Percentiles rank a stretch among this genome's conserved stretches.
phyloP scores from a whole-genome alignment of 257 asterid species.

The Jaltomata sinuosa region DNA sequence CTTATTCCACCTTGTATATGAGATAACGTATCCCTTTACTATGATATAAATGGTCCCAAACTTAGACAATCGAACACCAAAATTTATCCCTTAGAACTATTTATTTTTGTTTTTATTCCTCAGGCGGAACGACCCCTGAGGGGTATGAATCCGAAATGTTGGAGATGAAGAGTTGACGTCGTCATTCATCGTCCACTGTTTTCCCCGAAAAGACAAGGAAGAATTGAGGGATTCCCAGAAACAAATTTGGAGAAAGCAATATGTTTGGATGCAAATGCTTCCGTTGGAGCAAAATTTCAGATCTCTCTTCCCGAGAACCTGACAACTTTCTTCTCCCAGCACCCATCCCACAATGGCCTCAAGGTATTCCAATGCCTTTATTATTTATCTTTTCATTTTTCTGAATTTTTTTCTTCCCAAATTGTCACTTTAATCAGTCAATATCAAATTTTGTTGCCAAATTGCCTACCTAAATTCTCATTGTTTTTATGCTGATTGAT shows the following conservation, averaged over 20 bases:
- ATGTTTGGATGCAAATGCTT: conserved; percentile 56
- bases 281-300: conserved; percentile 40
- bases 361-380: conserved; percentile 20
- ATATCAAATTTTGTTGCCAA: background rate
- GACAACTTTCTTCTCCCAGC: conserved; percentile 56
- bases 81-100: too few species aligned
- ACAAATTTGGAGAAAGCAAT: background rate
- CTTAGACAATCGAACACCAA: too few species aligned
- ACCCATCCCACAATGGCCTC: conserved; percentile 81
- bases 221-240: background rate
- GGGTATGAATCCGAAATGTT: too few species aligned
- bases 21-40: too few species aligned
- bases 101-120: too few species aligned
- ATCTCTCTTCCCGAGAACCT: conserved; percentile 28
- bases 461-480: background rate
- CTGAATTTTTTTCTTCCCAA: background rate
- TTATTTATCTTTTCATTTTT: background rate
- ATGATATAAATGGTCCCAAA: too few species aligned
- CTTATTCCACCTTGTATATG: too few species aligned
- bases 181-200: background rate
- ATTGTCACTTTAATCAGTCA: background rate
- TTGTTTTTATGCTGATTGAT: background rate
- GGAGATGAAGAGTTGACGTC: background rate
- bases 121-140: too few species aligned
- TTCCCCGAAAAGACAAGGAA: background rate